Evolutionary conservation across 805 yeast species (phyloP), one percentile per base, ranked within the genome.

Genomic region (Yarrowia keelungensis): DNA sequence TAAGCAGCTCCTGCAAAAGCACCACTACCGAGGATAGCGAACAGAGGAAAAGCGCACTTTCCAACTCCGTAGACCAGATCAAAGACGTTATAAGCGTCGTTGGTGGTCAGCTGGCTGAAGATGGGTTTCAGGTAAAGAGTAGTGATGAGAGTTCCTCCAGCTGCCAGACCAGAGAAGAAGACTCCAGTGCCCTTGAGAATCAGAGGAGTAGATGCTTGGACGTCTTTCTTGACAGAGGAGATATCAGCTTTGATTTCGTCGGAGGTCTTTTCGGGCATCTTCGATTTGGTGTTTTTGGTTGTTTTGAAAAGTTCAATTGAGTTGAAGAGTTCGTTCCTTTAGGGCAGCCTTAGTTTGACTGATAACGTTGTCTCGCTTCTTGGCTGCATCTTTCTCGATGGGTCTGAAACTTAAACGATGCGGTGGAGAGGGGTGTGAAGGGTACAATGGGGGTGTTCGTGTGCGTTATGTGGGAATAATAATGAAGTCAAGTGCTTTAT

Each of bases 131-230:
- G 19, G 10, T 59, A 59, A 7, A 59, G 42, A 5, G 51, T 12
- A 9, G 65, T 59, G 26, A 59, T 35, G 46, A 59, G 65, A 10
- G 65, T 59, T 16, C 65, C 65, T 59, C 65, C 65, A 12, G 65
- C 65, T 0, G 65, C 65, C 12, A 59, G 65, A 8, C 65, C 65
- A 2, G 65, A 59, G 35, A 59, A 59, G 38, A 59, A 43, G 35
- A 59, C 41, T 16, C 65, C 65, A 3, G 65, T 32, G 51, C 19
- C 32, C 19, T 59, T 59, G 42, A 59, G 65, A 5, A 43, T 43
- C 22, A 39, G 14, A n/a, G 45, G 45, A 8, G 56, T 42, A 15
- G 7, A n/a, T 42, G 39, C 19, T 14, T 15, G 19, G 43, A 35
- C 12, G 35, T 36, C 10, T 16, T 12, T 51, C 8, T 39, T 9